phyloP scores from a whole-genome alignment of 1,284 basidiomycete genomes.

The Spongispora temasekensis region DNA sequence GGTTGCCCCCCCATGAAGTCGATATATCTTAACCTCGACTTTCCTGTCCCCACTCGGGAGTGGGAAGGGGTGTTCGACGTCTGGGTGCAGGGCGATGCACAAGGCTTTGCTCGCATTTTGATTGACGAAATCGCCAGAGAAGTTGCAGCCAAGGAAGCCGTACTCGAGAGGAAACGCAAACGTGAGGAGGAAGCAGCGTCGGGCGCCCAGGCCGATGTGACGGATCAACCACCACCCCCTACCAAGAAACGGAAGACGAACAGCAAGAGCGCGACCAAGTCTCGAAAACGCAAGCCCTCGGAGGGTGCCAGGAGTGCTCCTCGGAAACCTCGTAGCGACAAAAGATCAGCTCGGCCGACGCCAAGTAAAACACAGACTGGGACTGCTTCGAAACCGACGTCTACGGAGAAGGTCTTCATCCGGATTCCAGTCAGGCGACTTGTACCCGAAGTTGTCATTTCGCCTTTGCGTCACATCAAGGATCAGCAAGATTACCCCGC shows the following conservation, averaged over 20 bases:
- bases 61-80: slow-evolving; percentile 93
- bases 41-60: slow-evolving; percentile 81
- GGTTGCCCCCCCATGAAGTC: slow-evolving; percentile 62
- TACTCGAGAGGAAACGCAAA: slow-evolving; percentile 51
- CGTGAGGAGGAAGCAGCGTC: slow-evolving; percentile 41
- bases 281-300: slow-evolving; percentile 30
- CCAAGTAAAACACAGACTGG: slow-evolving; percentile 17
- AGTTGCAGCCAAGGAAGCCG: slow-evolving; percentile 49
- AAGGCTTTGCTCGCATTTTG: slow-evolving; percentile 67
- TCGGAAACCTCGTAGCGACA: slow-evolving; percentile 35
- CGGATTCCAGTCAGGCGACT: slow-evolving; percentile 20
- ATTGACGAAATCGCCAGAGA: slow-evolving; percentile 58
- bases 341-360: slow-evolving; percentile 14
- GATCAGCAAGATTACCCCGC: slow-evolving; percentile 14
- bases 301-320: slow-evolving; percentile 19
- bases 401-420: slow-evolving; percentile 30
- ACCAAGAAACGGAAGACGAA: slow-evolving; percentile 29
- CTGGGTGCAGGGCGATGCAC: slow-evolving; percentile 90
- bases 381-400: slow-evolving; percentile 23
- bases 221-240: slow-evolving; percentile 19
- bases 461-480: slow-evolving; percentile 12
- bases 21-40: slow-evolving; percentile 88
- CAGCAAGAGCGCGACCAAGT: slow-evolving; percentile 16
- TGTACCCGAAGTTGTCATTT: slow-evolving; percentile 27
- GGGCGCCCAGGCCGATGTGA: slow-evolving; percentile 15